Evolutionary conservation across 1,284 basidiomycete genomes (phyloP), one percentile per base, ranked within the genome.

Genomic region (Spongiforma sp.): DNA sequence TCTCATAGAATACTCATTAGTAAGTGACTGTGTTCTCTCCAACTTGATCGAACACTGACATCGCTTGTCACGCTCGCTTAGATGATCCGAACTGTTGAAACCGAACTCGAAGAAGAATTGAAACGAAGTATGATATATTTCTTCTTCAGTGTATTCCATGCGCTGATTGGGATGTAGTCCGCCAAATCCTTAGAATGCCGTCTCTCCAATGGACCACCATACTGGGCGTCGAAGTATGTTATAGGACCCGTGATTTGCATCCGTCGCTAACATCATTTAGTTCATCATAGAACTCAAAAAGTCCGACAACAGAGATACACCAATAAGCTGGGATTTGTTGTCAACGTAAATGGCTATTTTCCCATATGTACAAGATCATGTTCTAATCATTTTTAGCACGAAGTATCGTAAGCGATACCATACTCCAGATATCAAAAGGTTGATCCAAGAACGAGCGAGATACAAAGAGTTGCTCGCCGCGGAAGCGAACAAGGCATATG

Each of bases 321-420:
- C 97, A 0, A 84, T 86, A 9, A 84, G 86, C 62, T 99, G 96
- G 96, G 81, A 88, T 55, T 81, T 93, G 43, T 83, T 96, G 57
- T 93, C 89, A 41, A 89, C 87, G 93, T 93, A 70, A 65, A 75
- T 48, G 46, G 60, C 1, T 9, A 28, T 37, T 46, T 54, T 37
- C 32, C 28, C 60, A 26, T n/a, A n/a, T n/a, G n/a, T n/a, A 26
- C 39, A 46, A 58, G 63, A 39, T 28, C 48, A 15, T 57, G 56
- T 69, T 36, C 63, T 67, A n/a, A 4, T 65, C 57, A 54, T 46
- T 62, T 60, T 50, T 65, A 94, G 92, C 52, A 98, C 96, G 1
- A 96, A 91, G 76, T 80, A 80, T 24, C 80, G 85, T 32, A 86
- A 89, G 55, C 86, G 97, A n/a, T 98, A 93, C 75, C 91, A 93